phyloP scores from a whole-genome alignment of 2,329 filamentous ascomycete species.

The Aspergillus sp. region DNA sequence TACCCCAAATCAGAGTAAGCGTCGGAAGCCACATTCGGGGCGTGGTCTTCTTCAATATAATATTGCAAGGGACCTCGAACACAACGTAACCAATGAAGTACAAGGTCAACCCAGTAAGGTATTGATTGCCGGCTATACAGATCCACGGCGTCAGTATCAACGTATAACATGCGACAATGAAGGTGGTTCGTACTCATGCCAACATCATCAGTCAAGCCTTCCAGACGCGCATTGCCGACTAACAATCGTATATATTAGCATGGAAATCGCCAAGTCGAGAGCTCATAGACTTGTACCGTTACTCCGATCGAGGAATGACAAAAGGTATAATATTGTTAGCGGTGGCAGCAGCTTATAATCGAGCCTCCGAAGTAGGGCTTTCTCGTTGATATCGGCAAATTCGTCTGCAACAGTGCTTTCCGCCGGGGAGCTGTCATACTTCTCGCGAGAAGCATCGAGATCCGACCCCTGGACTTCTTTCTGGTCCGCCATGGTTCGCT shows the following conservation, averaged over 20 bases:
- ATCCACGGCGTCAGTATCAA: not conserved
- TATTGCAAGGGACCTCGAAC: constrained; percentile 49
- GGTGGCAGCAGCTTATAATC: constrained; percentile 50
- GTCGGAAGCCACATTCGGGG: constrained; percentile 47
- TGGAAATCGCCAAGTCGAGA: not conserved
- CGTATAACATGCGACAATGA: not conserved
- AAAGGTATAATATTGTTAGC: constrained; percentile 49
- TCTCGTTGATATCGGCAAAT: constrained; percentile 40
- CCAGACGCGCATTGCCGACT: constrained; percentile 46
- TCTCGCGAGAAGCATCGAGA: not conserved
- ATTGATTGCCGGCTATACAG: constrained; percentile 42
- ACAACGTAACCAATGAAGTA: constrained; percentile 46
- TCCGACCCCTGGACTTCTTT: constrained; percentile 11
- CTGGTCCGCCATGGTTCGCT: constrained; percentile 16
- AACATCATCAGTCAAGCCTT: constrained; percentile 44
- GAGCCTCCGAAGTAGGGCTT: constrained; percentile 48
- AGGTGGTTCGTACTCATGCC: constrained; percentile 38
- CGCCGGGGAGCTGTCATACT: constrained; percentile 11
- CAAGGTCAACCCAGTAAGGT: constrained; percentile 44
- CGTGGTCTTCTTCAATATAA: constrained; percentile 44
- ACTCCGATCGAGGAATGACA: constrained; percentile 50
- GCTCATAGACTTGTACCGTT: constrained; percentile 36
- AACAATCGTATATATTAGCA: constrained; percentile 3
- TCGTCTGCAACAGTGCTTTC: constrained; percentile 27
- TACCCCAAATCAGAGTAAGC: constrained; percentile 53